Percentiles rank a stretch among this genome's conserved stretches.
Conservation (phyloP, 257 asterid genomes). For the Ilex asprella region DNA sequence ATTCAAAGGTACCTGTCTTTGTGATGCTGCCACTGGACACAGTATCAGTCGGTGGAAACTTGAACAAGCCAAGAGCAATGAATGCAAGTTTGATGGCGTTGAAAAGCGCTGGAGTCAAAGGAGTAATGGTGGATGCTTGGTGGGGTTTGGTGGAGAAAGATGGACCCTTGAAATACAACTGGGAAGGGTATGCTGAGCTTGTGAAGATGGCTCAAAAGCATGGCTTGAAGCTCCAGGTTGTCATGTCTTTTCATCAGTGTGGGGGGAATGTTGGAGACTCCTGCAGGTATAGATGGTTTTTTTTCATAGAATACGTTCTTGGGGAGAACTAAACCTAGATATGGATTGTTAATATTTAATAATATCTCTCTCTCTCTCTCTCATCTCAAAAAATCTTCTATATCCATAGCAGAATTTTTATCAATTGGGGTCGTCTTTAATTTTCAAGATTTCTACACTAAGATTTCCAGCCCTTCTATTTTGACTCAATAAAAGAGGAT, state of each 20-base stretch:
- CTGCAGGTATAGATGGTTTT: conserved; percentile 47
- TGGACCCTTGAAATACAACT: conserved; percentile 73
- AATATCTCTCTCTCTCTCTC: no score
- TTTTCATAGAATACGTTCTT: no score
- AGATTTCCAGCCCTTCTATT: no score
- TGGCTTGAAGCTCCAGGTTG: conserved; percentile 83
- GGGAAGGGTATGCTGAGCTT: conserved; percentile 91
- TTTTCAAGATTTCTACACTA: no score
- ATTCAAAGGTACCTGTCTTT: conserved; percentile 65
- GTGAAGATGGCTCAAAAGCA: conserved; percentile 56
- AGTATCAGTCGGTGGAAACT: conserved; percentile 40
- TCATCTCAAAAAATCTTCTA: no score
- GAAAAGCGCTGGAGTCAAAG: conserved; percentile 81
- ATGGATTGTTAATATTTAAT: no score
- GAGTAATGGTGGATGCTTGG: conserved; percentile 94
- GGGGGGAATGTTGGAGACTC: conserved; percentile 95
- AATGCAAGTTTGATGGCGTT: conserved; percentile 85
- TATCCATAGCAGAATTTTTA: no score
- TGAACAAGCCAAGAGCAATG: conserved; percentile 75
- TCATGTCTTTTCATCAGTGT: conserved; percentile 94
- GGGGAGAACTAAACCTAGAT: no score
- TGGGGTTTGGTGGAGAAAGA: conserved; percentile 96
- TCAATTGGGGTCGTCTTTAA: no score
- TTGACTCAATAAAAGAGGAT: no score
- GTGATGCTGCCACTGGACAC: conserved; percentile 96